Evolutionary conservation across 164 flowering plant genomes (phyloP).

Genomic region (Warburgia ugandensis): DNA sequence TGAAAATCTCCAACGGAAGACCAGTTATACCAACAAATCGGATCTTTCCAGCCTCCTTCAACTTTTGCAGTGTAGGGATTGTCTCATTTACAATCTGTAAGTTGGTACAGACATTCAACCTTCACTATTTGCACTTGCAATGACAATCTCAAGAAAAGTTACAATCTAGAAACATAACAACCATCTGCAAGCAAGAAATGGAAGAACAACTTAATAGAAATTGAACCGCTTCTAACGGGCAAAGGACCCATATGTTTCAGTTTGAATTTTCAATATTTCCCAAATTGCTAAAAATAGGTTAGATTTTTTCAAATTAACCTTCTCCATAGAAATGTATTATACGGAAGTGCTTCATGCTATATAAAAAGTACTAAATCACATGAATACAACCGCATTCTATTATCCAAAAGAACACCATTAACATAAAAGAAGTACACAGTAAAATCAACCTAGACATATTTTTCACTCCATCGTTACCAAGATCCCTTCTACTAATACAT

Average conservation of each 20-base stretch:
- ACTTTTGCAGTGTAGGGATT: slow-evolving; percentile 77
- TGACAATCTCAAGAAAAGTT: background rate
- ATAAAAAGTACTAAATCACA: too few species aligned
- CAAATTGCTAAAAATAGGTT: background rate
- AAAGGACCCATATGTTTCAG: background rate
- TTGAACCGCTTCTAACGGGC: background rate
- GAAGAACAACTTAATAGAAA: background rate
- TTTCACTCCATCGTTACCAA: too few species aligned
- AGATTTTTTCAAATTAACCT: too few species aligned
- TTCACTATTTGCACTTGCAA: background rate
- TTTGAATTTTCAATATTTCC: too few species aligned
- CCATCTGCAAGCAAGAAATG: background rate
- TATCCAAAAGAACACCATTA: too few species aligned
- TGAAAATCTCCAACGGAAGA: slow-evolving; percentile 68
- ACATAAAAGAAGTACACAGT: too few species aligned
- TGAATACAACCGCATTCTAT: too few species aligned
- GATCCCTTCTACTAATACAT: too few species aligned
- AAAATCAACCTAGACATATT: too few species aligned
- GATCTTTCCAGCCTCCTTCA: slow-evolving; percentile 77
- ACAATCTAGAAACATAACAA: background rate
- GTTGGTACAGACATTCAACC: slow-evolving; percentile 6
- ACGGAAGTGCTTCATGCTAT: too few species aligned
- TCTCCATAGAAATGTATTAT: too few species aligned
- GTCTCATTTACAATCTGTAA: slow-evolving; percentile 85
- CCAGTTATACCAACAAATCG: slow-evolving; percentile 91